Evolutionary conservation across 2,329 filamentous ascomycete species (phyloP).

Genomic region (Emericellopsis cladophorae): DNA sequence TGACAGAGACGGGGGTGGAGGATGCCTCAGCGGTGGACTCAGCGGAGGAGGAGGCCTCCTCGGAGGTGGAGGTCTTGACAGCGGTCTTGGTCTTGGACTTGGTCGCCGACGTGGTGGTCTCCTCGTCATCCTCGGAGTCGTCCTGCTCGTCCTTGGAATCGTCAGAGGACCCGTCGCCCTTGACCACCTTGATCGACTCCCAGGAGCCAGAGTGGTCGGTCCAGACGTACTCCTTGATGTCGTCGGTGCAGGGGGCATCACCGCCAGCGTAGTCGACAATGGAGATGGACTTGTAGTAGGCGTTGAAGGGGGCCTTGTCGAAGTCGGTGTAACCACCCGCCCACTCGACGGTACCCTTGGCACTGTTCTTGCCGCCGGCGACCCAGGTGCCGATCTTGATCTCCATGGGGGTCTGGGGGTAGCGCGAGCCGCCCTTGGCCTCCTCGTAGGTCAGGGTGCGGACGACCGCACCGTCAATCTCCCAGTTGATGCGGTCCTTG

Average conservation of each 20-base stretch:
- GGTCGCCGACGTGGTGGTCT: conserved; percentile 1
- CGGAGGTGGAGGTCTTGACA: conserved; percentile 2
- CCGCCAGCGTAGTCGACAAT: conserved; percentile 43
- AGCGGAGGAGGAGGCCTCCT: conserved; percentile 1
- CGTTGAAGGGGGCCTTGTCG: conserved; percentile 35
- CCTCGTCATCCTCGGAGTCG: not conserved
- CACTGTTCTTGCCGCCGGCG: conserved; percentile 42
- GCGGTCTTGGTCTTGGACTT: conserved; percentile 2
- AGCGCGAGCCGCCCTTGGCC: conserved; percentile 43
- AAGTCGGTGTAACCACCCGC: conserved; percentile 51
- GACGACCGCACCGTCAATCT: conserved; percentile 46
- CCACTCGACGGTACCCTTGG: conserved; percentile 59
- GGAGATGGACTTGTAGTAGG: conserved; percentile 43
- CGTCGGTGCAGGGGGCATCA: conserved; percentile 19
- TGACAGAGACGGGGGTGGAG: conserved; percentile 6
- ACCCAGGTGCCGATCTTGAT: conserved; percentile 59
- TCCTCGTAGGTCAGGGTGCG: conserved; percentile 49
- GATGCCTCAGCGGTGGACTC: conserved; percentile 4
- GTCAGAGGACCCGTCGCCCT: conserved; percentile 16
- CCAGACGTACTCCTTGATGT: conserved; percentile 39
- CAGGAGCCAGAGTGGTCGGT: conserved; percentile 33
- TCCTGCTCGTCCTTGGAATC: conserved; percentile 4
- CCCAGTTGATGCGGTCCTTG: conserved; percentile 48
- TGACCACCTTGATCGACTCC: conserved; percentile 37
- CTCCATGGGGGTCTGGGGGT: conserved; percentile 64